Conservation (phyloP, 2,329 filamentous ascomycete genomes). For the Plectosphaerella plurivora region DNA sequence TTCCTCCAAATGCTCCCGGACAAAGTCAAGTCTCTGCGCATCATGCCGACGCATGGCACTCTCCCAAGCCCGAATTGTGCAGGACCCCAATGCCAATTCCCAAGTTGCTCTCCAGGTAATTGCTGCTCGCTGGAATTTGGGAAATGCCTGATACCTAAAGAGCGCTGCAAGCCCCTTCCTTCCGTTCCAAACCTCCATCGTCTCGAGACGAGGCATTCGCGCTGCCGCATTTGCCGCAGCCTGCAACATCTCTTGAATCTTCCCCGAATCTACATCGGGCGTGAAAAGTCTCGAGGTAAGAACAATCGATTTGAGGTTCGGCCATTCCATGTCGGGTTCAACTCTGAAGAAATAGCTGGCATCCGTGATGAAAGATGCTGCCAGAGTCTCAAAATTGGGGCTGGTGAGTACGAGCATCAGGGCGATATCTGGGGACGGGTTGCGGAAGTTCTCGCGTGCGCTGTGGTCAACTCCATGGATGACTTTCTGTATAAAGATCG, state of each 20-base stretch:
- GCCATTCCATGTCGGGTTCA: slow-evolving; percentile 20
- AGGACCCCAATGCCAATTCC: slow-evolving; percentile 18
- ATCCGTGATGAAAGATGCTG: slow-evolving; percentile 20
- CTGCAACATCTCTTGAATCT: slow-evolving; percentile 18
- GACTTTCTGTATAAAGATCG: slow-evolving; percentile 13
- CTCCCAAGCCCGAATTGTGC: slow-evolving; percentile 21
- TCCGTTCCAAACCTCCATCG: slow-evolving; percentile 30
- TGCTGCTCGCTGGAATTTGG: slow-evolving; percentile 9
- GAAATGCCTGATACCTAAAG: slow-evolving; percentile 20
- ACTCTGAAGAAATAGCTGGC: slow-evolving; percentile 22
- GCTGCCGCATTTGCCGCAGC: slow-evolving; percentile 18
- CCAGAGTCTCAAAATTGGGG: slow-evolving; percentile 17
- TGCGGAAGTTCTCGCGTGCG: slow-evolving; percentile 11
- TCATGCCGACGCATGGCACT: slow-evolving; percentile 16
- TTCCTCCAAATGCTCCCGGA: slow-evolving; percentile 16
- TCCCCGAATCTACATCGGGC: slow-evolving; percentile 10
- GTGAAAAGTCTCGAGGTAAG: slow-evolving; percentile 23
- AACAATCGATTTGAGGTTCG: slow-evolving; percentile 22
- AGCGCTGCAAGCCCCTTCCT: slow-evolving; percentile 22
- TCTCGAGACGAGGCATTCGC: slow-evolving; percentile 25
- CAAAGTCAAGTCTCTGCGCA: slow-evolving; percentile 12
- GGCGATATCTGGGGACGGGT: slow-evolving; percentile 12
- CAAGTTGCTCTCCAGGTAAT: slow-evolving; percentile 23
- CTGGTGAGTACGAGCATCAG: slow-evolving; percentile 14
- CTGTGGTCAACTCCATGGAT: neutral